Evolutionary conservation across 2,329 filamentous ascomycete genomes (phyloP).

Genomic region (Nigrospora oryzae): DNA sequence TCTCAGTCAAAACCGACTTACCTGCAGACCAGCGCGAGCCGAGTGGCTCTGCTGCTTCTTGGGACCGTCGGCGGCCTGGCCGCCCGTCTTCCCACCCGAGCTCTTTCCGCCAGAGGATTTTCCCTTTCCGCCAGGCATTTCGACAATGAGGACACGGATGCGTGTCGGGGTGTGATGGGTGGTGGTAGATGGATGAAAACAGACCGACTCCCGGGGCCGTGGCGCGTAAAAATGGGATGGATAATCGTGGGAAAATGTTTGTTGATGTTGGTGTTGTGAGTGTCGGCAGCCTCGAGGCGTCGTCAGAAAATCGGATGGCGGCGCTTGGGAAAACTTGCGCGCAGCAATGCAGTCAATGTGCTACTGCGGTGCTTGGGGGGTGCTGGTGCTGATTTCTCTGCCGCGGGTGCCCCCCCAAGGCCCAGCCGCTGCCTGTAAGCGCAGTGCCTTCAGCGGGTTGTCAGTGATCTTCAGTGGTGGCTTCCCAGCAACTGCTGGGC

Average conservation of each 20-base stretch:
- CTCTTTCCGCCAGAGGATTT: conserved; percentile 75
- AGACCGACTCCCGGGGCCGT: background rate
- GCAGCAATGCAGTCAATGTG: no score
- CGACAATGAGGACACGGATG: conserved; percentile 10
- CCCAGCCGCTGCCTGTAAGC: no score
- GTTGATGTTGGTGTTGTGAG: background rate
- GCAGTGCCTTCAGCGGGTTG: no score
- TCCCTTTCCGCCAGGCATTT: conserved; percentile 83
- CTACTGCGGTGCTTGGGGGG: no score
- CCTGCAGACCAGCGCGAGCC: conserved; percentile 89
- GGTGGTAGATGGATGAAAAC: no score
- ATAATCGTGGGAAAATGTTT: background rate
- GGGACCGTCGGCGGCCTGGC: conserved; percentile 46
- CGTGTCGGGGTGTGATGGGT: no score
- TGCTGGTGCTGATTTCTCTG: no score
- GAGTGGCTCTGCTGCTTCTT: conserved; percentile 95
- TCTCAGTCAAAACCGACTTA: conserved; percentile 40
- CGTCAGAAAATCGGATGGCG: conserved; percentile 2
- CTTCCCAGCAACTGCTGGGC: no score
- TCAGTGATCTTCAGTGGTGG: no score
- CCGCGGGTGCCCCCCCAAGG: no score
- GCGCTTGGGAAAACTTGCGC: background rate
- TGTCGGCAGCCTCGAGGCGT: background rate
- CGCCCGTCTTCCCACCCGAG: conserved; percentile 22
- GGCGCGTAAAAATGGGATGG: background rate